Percentiles rank a stretch among this genome's conserved stretches.
Conservation (phyloP, 192 early-diverging fungal species). For the Fimicolochytrium jonesii region DNA sequence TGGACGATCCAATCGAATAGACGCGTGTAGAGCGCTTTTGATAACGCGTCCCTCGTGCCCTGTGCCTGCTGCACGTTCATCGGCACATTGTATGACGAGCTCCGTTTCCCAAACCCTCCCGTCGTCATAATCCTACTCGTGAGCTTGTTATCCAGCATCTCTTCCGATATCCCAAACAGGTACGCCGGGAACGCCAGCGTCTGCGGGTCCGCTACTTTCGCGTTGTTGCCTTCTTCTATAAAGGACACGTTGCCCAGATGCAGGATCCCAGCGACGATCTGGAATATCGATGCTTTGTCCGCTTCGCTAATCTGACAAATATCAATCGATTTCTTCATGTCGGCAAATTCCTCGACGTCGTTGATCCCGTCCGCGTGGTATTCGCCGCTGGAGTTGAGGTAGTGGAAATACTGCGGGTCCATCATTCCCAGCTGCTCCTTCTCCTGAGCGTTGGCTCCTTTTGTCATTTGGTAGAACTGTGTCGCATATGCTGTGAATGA, state of each 20-base stretch:
- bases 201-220: constrained; percentile 37
- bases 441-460: constrained; percentile 28
- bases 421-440: constrained; percentile 52
- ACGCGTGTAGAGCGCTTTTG: constrained; percentile 86
- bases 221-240: constrained; percentile 70
- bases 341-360: constrained; percentile 79
- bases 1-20: constrained; percentile 98
- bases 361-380: constrained; percentile 86
- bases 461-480: constrained; percentile 59
- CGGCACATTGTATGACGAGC: constrained; percentile 66
- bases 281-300: constrained; percentile 84
- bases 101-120: constrained; percentile 48
- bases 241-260: constrained; percentile 96
- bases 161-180: constrained; percentile 41
- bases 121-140: constrained; percentile 49
- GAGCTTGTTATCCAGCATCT: constrained; percentile 35
- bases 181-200: constrained; percentile 56
- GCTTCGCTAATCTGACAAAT: constrained; percentile 78
- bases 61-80: constrained; percentile 87
- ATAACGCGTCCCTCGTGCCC: constrained; percentile 85
- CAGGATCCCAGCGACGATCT: constrained; percentile 89
- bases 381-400: constrained; percentile 37
- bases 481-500: not conserved
- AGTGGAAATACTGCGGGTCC: constrained; percentile 51
- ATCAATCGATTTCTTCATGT: constrained; percentile 88